phyloP scores from a whole-genome alignment of 2,329 filamentous ascomycete genomes.

The Pseudogymnoascus sp. region DNA sequence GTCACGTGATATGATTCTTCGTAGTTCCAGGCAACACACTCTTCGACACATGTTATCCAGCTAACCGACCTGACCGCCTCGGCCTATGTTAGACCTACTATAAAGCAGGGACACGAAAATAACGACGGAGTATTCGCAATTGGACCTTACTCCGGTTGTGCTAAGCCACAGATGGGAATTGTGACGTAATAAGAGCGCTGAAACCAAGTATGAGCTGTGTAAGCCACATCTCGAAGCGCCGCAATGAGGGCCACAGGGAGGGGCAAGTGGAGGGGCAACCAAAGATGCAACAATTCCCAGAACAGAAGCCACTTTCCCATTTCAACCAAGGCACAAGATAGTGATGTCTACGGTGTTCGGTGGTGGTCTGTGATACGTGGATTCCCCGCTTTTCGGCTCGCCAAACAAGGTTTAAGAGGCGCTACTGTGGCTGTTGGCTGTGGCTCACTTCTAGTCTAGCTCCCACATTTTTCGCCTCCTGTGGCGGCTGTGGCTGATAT shows the following conservation, averaged over 20 bases:
- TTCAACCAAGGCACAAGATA: not conserved
- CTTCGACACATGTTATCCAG: not conserved
- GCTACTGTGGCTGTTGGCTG: not conserved
- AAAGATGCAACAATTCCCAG: not conserved
- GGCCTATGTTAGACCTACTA: not conserved
- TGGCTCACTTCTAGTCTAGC: not conserved
- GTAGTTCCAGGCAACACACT: not conserved
- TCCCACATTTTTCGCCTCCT: constrained; percentile 7
- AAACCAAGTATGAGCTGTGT: constrained; percentile 6
- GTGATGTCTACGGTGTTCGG: not conserved
- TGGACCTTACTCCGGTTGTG: not conserved
- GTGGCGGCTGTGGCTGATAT: constrained; percentile 1
- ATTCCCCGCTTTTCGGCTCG: not conserved
- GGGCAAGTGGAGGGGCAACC: not conserved
- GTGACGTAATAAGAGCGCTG: not conserved
- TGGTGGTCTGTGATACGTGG: not conserved
- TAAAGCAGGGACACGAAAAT: not conserved
- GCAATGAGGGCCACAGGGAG: not conserved
- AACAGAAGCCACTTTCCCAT: not conserved
- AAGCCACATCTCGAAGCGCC: not conserved
- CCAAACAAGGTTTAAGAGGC: not conserved
- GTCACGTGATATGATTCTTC: not conserved
- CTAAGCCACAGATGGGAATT: constrained; percentile 1
- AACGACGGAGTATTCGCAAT: not conserved
- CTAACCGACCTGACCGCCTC: not conserved